Base-by-base conservation (phyloP, 805 yeast genomes). In the Pichia scutulata region DNA sequence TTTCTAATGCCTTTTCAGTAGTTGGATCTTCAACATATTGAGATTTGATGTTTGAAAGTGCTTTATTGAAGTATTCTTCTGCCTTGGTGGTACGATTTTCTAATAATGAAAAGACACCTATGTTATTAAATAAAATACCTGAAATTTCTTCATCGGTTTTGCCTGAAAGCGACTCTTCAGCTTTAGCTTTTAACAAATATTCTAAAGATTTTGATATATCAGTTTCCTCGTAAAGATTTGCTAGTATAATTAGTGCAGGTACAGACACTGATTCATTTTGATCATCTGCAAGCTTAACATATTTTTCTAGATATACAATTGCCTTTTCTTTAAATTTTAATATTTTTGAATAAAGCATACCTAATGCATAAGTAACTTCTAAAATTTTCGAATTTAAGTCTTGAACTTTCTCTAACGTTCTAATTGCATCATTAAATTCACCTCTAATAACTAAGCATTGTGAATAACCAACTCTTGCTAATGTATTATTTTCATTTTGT, bases 391-490 rank as follows among this genome's bases (percentile, higher is more conserved):
- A 83, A 59, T 82, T 76, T 18, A 76, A 70, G 57, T 83, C 81
- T 50, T 82, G 75, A 43, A 88, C 72, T 43, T 79, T 78, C 63
- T 92, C 98, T 60, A 88, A 86, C 0, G 96, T 81, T 55, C 90
- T 75, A 56, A 85, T 80, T 13, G 98, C 93, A 63, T 90, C 97
- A 59, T 87, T 89, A 12, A 78, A 63, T 40, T 85, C 78, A 44
- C 82, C 83, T 62, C 90, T 82, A 48, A 81, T 75, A 48, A 84
- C 77, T 62, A 89, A 89, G 2, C 96, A 77, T 64, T 89, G 95
- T 1, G 95, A 96, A 51, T 86, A 75, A 28, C 97, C 98, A 49
- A 90, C 71, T 56, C 81, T 81, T 0, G 97, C 82, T 21, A 85
- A 73, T 4, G 83, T 60, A 58, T 86, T 86, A 45, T 69, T 73